Conservation (phyloP, 2,329 filamentous ascomycete genomes). For the Aureobasidium sp. region DNA sequence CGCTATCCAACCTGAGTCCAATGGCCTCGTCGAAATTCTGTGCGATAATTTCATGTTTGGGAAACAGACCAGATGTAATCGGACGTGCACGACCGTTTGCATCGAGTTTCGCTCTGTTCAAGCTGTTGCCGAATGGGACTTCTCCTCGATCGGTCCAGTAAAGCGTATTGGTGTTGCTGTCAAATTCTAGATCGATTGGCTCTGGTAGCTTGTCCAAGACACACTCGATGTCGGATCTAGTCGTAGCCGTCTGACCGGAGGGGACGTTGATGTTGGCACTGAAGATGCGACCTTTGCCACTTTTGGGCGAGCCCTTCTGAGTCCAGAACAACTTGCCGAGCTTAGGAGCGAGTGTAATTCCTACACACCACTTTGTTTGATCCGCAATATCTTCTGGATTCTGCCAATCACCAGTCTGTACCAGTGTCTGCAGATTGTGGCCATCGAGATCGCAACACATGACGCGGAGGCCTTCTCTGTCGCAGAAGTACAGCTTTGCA, state of each 20-base stretch:
- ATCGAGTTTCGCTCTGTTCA: constrained; percentile 35
- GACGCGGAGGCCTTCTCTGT: constrained; percentile 37
- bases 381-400: constrained; percentile 9
- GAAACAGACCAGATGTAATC: constrained; percentile 20
- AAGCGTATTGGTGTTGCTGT: constrained; percentile 38
- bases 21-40: constrained; percentile 42
- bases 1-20: constrained; percentile 25
- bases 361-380: constrained; percentile 48
- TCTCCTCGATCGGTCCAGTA: constrained; percentile 60
- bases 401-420: constrained; percentile 37
- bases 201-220: constrained; percentile 45
- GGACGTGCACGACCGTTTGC: neutral
- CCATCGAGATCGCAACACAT: constrained; percentile 32
- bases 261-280: constrained; percentile 41
- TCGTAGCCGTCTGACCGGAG: constrained; percentile 26
- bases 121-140: constrained; percentile 44
- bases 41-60: constrained; percentile 23
- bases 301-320: constrained; percentile 49
- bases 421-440: constrained; percentile 29
- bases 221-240: constrained; percentile 37
- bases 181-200: constrained; percentile 52
- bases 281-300: constrained; percentile 47
- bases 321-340: constrained; percentile 52
- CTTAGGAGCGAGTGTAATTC: constrained; percentile 41
- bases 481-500: constrained; percentile 35